A percentile compares a stretch with the other conserved stretches of the same genome.
phyloP scores from a whole-genome alignment of 2,329 filamentous ascomycete genomes.

The Xylaria digitata region DNA sequence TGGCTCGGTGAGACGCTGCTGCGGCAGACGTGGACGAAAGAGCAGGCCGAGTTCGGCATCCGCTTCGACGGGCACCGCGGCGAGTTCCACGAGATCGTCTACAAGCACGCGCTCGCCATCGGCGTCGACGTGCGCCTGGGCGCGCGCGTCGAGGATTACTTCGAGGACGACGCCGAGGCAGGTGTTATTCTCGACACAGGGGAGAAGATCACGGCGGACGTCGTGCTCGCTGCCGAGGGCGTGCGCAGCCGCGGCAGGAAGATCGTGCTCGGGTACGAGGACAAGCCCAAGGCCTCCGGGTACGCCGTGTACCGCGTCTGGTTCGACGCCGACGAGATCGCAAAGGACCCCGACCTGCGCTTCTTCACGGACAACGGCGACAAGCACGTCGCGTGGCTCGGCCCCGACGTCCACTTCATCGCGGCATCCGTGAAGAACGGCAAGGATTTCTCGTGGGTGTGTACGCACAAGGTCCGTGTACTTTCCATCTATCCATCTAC shows the following conservation, averaged over 20 bases:
- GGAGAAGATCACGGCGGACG: constrained; percentile 56
- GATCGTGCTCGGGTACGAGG: constrained; percentile 58
- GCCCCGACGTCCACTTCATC: constrained; percentile 64
- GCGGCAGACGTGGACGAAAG: constrained; percentile 57
- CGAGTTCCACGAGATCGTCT: constrained; percentile 64
- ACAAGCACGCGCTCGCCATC: constrained; percentile 62
- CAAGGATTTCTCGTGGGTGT: constrained; percentile 65
- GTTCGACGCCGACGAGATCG: constrained; percentile 58
- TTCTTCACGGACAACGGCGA: constrained; percentile 62
- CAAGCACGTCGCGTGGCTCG: constrained; percentile 64
- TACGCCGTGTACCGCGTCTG: constrained; percentile 60
- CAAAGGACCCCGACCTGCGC: constrained; percentile 56
- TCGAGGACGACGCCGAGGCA: constrained; percentile 51
- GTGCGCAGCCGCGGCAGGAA: constrained; percentile 60
- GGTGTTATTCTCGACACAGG: constrained; percentile 43
- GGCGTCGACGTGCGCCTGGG: constrained; percentile 61
- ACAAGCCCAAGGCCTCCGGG: constrained; percentile 56
- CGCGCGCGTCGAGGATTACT: constrained; percentile 59
- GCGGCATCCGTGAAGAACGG: constrained; percentile 64
- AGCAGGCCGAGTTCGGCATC: constrained; percentile 56
- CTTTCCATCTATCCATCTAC: neutral
- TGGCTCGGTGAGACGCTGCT: constrained; percentile 63
- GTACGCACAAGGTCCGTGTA: constrained; percentile 58
- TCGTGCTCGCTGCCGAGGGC: constrained; percentile 58
- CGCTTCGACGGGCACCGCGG: constrained; percentile 66